Evolutionary conservation across 352 stramenopile species (phyloP), one percentile per base, ranked within the genome.

Genomic region (Vaucheria bursata): DNA sequence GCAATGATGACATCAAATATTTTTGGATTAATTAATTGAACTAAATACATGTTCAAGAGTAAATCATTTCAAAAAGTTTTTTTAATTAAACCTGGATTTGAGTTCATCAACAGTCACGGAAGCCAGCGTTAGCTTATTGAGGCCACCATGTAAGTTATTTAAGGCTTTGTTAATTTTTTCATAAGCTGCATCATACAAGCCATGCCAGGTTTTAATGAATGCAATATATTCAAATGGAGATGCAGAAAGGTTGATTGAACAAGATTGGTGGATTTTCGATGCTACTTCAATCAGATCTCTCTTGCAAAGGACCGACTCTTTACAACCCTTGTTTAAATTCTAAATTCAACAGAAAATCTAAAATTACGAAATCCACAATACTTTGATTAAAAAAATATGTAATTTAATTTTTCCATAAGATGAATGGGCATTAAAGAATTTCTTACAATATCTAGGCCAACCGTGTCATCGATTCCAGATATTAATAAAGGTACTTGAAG

Each of bases 51-150:
- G n/a, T n/a, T n/a, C n/a, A n/a, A n/a, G n/a, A n/a, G n/a, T n/a
- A n/a, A n/a, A n/a, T n/a, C n/a, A n/a, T n/a, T n/a, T n/a, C n/a
- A n/a, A n/a, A n/a, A n/a, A n/a, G n/a, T n/a, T n/a, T n/a, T n/a
- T n/a, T n/a, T n/a, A n/a, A n/a, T n/a, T n/a, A n/a, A 7, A 68
- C 53, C 53, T 91, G 1, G 86, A 87, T 74, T 87, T 94, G 33
- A 97, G 84, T 31, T 95, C 88, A 73, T 97, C 92, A 18, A 97
- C 93, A 0, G 91, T 96, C 1, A 87, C 84, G 18, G 90, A 90
- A 0, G 93, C 93, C 65, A 96, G 90, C 38, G 94, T 89, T 1
- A 97, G 82, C 78, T 97, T 97, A 36, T 79, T 88, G 32, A 97
- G 80, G 2, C 92, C 93, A 36, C 88, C 92, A 75, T 92, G 89